Conservation (phyloP, 2,329 filamentous ascomycete genomes). For the Xylaria sp. region DNA sequence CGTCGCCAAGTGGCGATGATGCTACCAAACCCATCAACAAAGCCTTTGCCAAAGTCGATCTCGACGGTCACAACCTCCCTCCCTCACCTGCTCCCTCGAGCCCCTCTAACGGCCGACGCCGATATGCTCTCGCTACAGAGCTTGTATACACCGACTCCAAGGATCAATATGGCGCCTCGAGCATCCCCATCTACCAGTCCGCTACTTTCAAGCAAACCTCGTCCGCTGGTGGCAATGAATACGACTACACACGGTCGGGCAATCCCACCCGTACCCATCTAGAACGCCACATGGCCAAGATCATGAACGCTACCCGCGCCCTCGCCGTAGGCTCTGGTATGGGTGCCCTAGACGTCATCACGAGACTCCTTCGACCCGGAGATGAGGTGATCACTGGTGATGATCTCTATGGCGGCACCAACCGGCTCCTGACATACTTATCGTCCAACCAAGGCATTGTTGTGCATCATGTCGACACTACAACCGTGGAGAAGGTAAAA, state of each 20-base stretch:
- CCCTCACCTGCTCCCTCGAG: constrained; percentile 93
- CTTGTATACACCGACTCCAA: constrained; percentile 94
- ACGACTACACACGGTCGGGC: constrained; percentile 97
- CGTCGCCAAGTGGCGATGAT: constrained; percentile 42
- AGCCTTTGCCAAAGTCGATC: constrained; percentile 68
- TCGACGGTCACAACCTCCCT: constrained; percentile 83
- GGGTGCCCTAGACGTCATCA: constrained; percentile 96
- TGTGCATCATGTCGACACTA: constrained; percentile 97
- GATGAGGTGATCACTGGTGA: constrained; percentile 98
- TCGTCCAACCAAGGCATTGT: constrained; percentile 87
- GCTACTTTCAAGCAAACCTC: constrained; percentile 97
- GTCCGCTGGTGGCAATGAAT: constrained; percentile 81
- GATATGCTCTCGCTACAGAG: constrained; percentile 94
- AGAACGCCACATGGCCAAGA: constrained; percentile 96
- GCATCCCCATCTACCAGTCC: constrained; percentile 96
- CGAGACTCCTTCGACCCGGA: constrained; percentile 84
- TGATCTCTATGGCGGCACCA: constrained; percentile 94
- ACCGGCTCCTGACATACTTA: constrained; percentile 91
- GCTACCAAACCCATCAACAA: constrained; percentile 54
- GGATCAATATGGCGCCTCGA: constrained; percentile 97
- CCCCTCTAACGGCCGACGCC: constrained; percentile 77
- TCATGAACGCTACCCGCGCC: constrained; percentile 93
- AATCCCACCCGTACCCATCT: constrained; percentile 96
- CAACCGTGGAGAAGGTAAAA: constrained; percentile 72
- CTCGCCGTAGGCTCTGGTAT: constrained; percentile 96